Base-by-base conservation (phyloP, 2,329 filamentous ascomycete species). In the Alternaria sp. region DNA sequence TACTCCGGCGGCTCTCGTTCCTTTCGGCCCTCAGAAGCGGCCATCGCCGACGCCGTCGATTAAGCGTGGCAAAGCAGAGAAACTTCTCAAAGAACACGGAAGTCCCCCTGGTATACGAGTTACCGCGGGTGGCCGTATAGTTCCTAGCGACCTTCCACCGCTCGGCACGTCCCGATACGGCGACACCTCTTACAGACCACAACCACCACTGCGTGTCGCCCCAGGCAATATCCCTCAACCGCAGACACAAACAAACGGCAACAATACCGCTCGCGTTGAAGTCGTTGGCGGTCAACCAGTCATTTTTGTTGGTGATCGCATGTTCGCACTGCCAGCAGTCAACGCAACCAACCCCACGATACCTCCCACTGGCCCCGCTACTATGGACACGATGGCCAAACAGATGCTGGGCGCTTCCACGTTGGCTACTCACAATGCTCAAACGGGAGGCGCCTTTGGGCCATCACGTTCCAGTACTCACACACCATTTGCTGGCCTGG, bases 71-170 rank as follows among this genome's bases (percentile, higher is more conserved):
- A 84, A 83, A 63, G 82, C 80, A 12, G 82, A 84, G 67, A 79
- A 77, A 43, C 79, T 85, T 43, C 80, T 85, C 69, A 83, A 84
- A 64, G 80, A 82, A 62, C 83, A 85, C 74, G 83, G 83, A 55
- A 85, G 83, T 38, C 83, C 83, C 36, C 81, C 81, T 22, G 81
- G 83, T 59, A 73, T 85, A 57, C 81, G 83, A 58, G 83, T 85
- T 44, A 85, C 83, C 50, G 83, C 83, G 62, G 83, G 83, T 40
- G 83, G 83, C n/a, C 80, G 82, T 18, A 81, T 85, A 62, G 83
- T 85, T n/a, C 82, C 83, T 14, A 83, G 79, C 53, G 83, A 80
- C 60, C 69, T 78, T 51, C 72, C 72, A 44, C 73, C 72, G n/a
- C 64, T 79, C 27, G 66, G 67, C 44, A 72, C 68, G 54, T 62